Conservation (phyloP, 495 filamentous ascomycete genomes). For the Xylaria palmicola region DNA sequence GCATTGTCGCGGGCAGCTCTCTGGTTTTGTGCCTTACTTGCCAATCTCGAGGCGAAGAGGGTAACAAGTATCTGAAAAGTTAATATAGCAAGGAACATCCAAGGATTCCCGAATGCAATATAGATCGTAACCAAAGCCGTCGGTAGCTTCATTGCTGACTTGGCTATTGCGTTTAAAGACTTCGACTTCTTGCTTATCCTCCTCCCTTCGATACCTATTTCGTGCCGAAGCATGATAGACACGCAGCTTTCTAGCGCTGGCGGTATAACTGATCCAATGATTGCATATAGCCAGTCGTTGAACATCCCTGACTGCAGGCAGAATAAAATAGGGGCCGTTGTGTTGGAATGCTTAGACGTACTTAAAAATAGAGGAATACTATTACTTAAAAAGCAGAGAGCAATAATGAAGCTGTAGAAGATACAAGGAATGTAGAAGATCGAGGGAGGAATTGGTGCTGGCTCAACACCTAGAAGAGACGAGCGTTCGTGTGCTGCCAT, state of each 20-base stretch:
- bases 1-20: conserved; percentile 6
- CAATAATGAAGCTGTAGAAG: not conserved
- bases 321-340: not conserved
- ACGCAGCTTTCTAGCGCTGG: conserved; percentile 2
- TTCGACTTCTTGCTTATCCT: conserved; percentile 3
- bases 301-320: conserved; percentile 1
- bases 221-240: not conserved
- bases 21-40: not conserved
- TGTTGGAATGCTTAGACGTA: not conserved
- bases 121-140: conserved; percentile 4
- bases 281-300: conserved; percentile 4
- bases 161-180: not conserved
- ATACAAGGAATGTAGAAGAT: not conserved
- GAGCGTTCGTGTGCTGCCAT: conserved; percentile 3
- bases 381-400: not conserved
- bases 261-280: not conserved
- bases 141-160: conserved; percentile 5
- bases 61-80: not conserved
- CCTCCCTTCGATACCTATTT: not conserved
- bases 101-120: not conserved
- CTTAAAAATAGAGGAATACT: not conserved
- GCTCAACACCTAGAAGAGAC: not conserved
- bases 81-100: not conserved
- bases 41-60: not conserved
- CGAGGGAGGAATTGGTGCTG: not conserved